A percentile compares a stretch with the other conserved stretches of the same genome.
Conservation (phyloP, 2,329 filamentous ascomycete species). For the Scedosporium aurantiacum region DNA sequence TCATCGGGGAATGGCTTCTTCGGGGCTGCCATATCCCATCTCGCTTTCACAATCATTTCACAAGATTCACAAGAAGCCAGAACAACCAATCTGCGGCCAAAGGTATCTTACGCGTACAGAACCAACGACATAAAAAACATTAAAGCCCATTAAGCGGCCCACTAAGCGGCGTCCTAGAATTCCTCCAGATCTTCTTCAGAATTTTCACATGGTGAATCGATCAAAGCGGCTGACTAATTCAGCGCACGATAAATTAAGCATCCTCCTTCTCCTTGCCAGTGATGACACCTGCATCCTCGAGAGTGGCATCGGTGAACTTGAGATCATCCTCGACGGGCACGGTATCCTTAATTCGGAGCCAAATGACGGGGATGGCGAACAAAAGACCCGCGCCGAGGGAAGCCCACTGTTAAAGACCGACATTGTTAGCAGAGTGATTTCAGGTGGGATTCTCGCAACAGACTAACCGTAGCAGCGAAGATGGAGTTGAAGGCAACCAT, state of each 20-base stretch:
- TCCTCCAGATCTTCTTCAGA: no score
- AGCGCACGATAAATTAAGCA: no score
- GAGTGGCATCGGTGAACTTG: constrained; percentile 72
- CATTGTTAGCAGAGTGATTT: constrained; percentile 11
- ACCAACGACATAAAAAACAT: no score
- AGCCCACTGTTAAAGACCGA: constrained; percentile 42
- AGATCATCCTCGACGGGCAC: constrained; percentile 72
- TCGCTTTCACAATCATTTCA: neutral
- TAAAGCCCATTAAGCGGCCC: no score
- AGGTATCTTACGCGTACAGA: no score
- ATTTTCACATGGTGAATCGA: no score
- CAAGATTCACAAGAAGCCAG: neutral
- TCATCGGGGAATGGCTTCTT: no score
- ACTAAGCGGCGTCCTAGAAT: no score
- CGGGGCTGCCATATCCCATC: no score
- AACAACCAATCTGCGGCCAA: neutral
- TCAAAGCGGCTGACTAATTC: no score
- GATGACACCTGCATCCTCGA: constrained; percentile 49
- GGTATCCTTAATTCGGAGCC: constrained; percentile 70
- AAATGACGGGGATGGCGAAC: constrained; percentile 68
- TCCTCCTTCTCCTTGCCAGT: constrained; percentile 10
- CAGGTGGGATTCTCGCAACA: constrained; percentile 10
- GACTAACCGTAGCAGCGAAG: constrained; percentile 44
- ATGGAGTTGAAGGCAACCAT: constrained; percentile 57
- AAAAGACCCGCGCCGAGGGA: constrained; percentile 64